Conservation (phyloP, 1,139 yeast genomes). For the Kluyveromyces sp. region DNA sequence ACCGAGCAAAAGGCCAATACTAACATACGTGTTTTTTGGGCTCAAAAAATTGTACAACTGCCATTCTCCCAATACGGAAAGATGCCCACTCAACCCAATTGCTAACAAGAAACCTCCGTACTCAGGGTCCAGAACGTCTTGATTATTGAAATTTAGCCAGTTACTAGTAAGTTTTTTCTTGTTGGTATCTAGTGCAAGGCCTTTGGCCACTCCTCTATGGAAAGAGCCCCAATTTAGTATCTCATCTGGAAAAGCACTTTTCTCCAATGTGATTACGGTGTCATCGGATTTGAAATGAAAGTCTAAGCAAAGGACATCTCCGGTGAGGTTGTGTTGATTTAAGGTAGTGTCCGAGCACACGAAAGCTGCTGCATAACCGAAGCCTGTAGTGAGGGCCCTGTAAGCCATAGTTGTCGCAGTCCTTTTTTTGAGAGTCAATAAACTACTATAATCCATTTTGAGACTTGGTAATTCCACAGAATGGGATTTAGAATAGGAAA, state of each 20-base stretch:
- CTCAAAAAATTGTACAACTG: conserved; percentile 90
- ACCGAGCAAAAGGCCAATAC: conserved; percentile 82
- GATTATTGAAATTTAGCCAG: conserved; percentile 87
- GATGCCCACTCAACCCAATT: conserved; percentile 84
- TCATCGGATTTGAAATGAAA: conserved; percentile 58
- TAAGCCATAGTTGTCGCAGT: conserved; percentile 58
- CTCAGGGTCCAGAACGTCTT: conserved; percentile 59
- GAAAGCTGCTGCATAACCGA: conserved; percentile 71
- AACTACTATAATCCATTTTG: conserved; percentile 24
- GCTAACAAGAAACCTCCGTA: conserved; percentile 96
- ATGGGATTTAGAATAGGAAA: conserved; percentile 22
- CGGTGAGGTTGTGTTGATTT: conserved; percentile 76
- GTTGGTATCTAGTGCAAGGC: conserved; percentile 64
- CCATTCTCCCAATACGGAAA: conserved; percentile 86
- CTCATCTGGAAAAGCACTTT: conserved; percentile 45
- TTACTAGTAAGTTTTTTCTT: conserved; percentile 77
- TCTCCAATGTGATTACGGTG: conserved; percentile 56
- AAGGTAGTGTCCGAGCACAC: conserved; percentile 67
- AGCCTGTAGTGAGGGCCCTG: conserved; percentile 68
- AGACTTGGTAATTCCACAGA: conserved; percentile 21
- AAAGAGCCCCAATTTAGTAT: conserved; percentile 78
- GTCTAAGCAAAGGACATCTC: conserved; percentile 67
- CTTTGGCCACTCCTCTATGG: conserved; percentile 89
- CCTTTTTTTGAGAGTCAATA: conserved; percentile 44
- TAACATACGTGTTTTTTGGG: conserved; percentile 78